Conservation (phyloP, 805 yeast species). For the Kodamaea leandrae region DNA sequence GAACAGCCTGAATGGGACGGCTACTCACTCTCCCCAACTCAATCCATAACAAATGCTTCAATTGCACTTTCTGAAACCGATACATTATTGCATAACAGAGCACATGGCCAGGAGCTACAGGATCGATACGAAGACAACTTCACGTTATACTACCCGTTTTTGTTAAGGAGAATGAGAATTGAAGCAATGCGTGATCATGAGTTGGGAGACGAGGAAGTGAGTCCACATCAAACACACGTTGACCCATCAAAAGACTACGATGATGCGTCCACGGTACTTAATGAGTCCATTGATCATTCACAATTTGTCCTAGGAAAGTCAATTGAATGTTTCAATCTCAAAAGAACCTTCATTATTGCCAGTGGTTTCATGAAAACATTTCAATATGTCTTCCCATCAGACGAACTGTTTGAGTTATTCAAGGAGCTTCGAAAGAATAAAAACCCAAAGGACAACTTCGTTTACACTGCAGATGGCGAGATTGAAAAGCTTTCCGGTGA, state of each 20-base stretch:
- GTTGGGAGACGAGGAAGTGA: no score
- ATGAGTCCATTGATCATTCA: conserved; percentile 5
- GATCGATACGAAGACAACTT: conserved; percentile 36
- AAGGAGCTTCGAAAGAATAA: conserved; percentile 24
- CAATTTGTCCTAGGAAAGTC: conserved; percentile 20
- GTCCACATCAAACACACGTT: background rate
- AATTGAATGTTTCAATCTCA: conserved; percentile 23
- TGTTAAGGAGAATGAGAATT: conserved; percentile 30
- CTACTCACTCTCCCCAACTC: conserved; percentile 2
- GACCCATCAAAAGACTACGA: conserved; percentile 1
- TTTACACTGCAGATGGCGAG: conserved; percentile 21
- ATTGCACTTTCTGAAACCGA: conserved; percentile 36
- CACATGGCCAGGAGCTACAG: conserved; percentile 34
- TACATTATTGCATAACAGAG: conserved; percentile 22
- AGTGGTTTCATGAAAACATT: conserved; percentile 30
- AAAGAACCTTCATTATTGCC: conserved; percentile 31
- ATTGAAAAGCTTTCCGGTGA: conserved; percentile 14
- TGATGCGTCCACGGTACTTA: conserved; percentile 24
- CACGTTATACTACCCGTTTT: conserved; percentile 36
- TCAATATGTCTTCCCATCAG: conserved; percentile 29
- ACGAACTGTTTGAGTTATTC: conserved; percentile 29
- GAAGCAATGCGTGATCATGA: conserved; percentile 4
- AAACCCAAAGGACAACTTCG: conserved; percentile 21
- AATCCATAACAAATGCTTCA: conserved; percentile 12
- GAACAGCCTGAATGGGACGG: conserved; percentile 2